Base-by-base conservation (phyloP, 768 basidiomycete genomes). In the Boletus rex-veris region DNA sequence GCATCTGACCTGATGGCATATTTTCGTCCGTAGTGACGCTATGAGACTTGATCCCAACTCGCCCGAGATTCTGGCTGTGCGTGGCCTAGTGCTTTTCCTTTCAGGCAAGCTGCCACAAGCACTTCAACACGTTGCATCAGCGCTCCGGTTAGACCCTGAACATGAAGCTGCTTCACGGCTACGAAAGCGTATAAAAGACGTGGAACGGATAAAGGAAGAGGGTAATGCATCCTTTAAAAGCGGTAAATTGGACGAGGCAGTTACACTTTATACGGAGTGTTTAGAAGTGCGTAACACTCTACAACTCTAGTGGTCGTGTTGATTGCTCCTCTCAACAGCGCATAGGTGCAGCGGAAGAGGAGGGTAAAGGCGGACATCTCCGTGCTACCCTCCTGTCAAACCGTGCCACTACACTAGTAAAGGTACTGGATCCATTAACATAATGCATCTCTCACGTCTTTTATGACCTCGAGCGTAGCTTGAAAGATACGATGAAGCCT, bases 201-300 rank as follows among this genome's bases (percentile, higher is more conserved):
- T 95, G 16, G 92, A 95, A 56, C 75, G 82, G 53, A 66, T 88
- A 40, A 94, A 94, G 64, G 92, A 93, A 58, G 91, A 91, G 57
- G 92, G 92, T 0, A 94, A 95, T 58, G 63, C 69, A 1, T 77
- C 82, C 2, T 95, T 94, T 73, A 92, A 92, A 70, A 51, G 63
- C 0, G 78, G 79, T 3, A 75, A 75, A 52, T 70, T 83, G 33
- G 62, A 77, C 28, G 85, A 88, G 19, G 92, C 92, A 0, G 68
- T 84, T 8, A 75, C 76, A 0, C 84, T 80, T 60, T 95, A 95
- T 63, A 75, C 75, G 5, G 86, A 87, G 54, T 83, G 88, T 5
- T 70, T 95, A 15, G 86, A 86, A 53, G 85, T 88, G 48, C 38
- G 78, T 62, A 10, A 28, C 18, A 33, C 9, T 7, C 7, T 47